Base-by-base conservation (phyloP, 768 basidiomycete genomes). In the Amanita fuliginea region DNA sequence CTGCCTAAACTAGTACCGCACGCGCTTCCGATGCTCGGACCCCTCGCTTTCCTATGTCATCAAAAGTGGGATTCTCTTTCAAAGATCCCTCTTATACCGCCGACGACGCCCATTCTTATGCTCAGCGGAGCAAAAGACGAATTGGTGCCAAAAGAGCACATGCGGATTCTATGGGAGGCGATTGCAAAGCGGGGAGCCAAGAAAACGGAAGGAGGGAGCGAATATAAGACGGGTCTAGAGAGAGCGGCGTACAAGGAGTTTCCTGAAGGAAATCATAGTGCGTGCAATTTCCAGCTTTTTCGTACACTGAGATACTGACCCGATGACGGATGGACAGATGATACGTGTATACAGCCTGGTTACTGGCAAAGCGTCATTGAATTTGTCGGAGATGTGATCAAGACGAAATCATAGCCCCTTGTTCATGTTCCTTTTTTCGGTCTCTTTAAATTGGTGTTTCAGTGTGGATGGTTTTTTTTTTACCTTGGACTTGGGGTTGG, bases 21-120 rank as follows among this genome's bases (percentile, higher is more conserved):
- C 53, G 78, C 84, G 13, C 68, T 96, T 30, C 93, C 93, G 5
- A 61, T 77, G 28, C 73, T 93, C 26, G 71, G 76, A 0, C 84
- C 82, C 3, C 72, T 92, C 59, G 69, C 88, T 16, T 85, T 85
- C 64, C 75, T 93, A 10, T 85, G 89, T 56, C 82, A 91, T 58
- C 81, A 95, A 62, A 86, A 83, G 60, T 95, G 92, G 92, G 80
- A 90, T 59, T 88, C 87, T 1, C 75, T 76, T 0, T 72, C 75
- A 3, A 80, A 82, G 59, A 73, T 88, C 32, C 72, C 73, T 0
- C 59, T 73, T 22, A 81, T 88, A 19, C 83, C 84, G 3, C 65
- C 70, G 22, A 70, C 67, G 3, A 83, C 73, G 2, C 90, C 90
- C 0, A 81, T 93, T 8, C 71, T 96, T 16, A 83, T 95, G 76